These are phyloP conservation scores for Datisca glomerata DNA, from an alignment of 306 rosid species.

Conservation along the genomic window DNA sequence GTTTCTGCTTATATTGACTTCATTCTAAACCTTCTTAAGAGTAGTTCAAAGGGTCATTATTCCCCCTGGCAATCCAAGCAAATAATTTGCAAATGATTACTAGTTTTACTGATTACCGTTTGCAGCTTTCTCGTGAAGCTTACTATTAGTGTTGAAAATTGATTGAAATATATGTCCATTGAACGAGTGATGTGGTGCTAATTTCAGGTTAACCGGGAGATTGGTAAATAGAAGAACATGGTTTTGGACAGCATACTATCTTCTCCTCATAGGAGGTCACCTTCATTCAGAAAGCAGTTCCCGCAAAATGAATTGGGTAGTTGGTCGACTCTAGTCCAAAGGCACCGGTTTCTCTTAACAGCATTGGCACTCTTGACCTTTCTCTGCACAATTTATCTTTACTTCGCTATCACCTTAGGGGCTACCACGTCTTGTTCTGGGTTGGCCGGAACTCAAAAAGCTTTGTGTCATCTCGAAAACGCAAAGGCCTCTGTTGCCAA, in stretches of 20 bases:
- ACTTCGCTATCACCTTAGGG: constrained; percentile 77
- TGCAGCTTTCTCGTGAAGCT: no score
- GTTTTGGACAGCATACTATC: constrained; percentile 68
- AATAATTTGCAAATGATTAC: no score
- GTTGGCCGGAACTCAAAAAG: constrained; percentile 47
- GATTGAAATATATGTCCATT: no score
- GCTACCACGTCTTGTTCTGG: constrained; percentile 39
- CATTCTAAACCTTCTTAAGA: no score
- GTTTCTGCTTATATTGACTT: no score
- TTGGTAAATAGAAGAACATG: constrained; percentile 32
- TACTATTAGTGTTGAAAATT: no score
- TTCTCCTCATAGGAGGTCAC: constrained; percentile 51
- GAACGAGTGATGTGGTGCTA: neutral
- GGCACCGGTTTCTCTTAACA: constrained; percentile 78
- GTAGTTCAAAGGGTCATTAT: no score
- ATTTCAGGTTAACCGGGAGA: constrained; percentile 7
- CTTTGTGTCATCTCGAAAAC: constrained; percentile 55
- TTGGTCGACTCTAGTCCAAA: constrained; percentile 59
- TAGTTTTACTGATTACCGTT: no score
- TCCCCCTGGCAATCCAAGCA: no score
- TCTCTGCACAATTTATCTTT: constrained; percentile 78
- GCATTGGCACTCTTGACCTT: constrained; percentile 50
- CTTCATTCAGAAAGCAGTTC: constrained; percentile 48
- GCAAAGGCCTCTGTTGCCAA: constrained; percentile 44
- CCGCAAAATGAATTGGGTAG: constrained; percentile 52